Conservation (phyloP, 2,329 filamentous ascomycete genomes). For the Fusarium sp. region DNA sequence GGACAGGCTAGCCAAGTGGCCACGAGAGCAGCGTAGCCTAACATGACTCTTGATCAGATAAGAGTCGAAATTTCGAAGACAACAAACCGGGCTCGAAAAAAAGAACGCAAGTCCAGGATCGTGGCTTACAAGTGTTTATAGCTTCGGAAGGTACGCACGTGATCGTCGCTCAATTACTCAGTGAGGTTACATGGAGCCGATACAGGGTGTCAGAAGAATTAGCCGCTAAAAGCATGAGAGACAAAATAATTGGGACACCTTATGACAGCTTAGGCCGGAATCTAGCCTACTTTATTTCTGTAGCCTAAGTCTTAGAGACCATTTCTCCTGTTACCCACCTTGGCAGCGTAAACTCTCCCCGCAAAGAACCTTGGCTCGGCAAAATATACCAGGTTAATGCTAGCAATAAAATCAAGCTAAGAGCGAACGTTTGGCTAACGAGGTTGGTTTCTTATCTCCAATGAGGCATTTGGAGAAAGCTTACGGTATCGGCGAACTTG, state of each 20-base stretch:
- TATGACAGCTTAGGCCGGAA: no score
- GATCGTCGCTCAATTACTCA: constrained; percentile 34
- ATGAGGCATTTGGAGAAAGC: neutral
- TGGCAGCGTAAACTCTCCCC: constrained; percentile 2
- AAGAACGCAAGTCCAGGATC: constrained; percentile 4
- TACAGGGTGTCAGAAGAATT: no score
- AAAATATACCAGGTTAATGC: constrained; percentile 8
- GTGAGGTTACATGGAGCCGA: constrained; percentile 13
- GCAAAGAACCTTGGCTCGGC: neutral
- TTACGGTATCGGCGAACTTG: constrained; percentile 4
- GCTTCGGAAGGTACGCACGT: constrained; percentile 17
- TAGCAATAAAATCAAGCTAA: neutral
- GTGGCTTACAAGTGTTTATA: constrained; percentile 17
- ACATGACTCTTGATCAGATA: constrained; percentile 2
- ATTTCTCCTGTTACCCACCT: no score
- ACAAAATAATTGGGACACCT: no score
- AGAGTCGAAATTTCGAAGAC: neutral
- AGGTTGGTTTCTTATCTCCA: neutral
- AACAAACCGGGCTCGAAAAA: neutral
- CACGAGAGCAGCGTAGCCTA: constrained; percentile 16
- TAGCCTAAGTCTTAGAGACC: no score
- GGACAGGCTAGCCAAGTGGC: constrained; percentile 31
- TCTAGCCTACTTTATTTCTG: no score
- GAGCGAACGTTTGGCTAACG: neutral
- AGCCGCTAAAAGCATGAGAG: no score